Base-by-base conservation (phyloP, 805 yeast species). In the Clavispora asparagi region DNA sequence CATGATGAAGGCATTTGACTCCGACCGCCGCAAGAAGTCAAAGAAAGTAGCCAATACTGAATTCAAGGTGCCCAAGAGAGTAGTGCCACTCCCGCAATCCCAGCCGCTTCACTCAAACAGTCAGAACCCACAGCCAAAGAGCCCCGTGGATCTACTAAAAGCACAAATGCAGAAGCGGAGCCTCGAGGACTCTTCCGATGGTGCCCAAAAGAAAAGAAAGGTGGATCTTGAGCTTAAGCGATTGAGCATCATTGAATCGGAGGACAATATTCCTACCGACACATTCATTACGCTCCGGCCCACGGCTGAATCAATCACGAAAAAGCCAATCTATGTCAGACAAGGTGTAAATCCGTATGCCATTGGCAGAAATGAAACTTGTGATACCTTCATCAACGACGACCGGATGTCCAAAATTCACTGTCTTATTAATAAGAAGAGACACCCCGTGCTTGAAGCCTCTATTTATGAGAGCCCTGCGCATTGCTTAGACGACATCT, bases 321-420 rank as follows among this genome's bases (percentile, higher is more conserved):
- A 44, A 60, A 66, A 70, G 11, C 76, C 79, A 3, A 72, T 87
- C 7, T 69, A 72, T 47, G 70, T 90, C n/a, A 76, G 81, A 30
- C 90, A 85, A 57, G 87, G 87, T 26, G 73, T 75, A 16, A 81
- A 79, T 40, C 80, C 82, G 8, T 83, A 81, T 60, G 74, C 82
- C 46, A 76, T 92, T 45, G 98, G 99, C 1, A 71, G 98, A 31
- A 76, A 78, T 19, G 78, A 74, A 17, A 78, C 74, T 3, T 78
- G 87, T 49, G 82, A 86, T 58, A 74, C 79, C 30, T 71, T 70
- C 38, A 77, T 87, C 14, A 69, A 77, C 29, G 97, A 91, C 54
- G 85, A 77, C 54, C 67, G 97, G 40, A 76, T 92, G 56, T 91
- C 97, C 2, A 87, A 89, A 52, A 73, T 83, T 1, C 98, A 94